These are phyloP conservation scores for Cystobasidium sp. DNA, from an alignment of 1,284 basidiomycete species.

Conservation along the genomic window DNA sequence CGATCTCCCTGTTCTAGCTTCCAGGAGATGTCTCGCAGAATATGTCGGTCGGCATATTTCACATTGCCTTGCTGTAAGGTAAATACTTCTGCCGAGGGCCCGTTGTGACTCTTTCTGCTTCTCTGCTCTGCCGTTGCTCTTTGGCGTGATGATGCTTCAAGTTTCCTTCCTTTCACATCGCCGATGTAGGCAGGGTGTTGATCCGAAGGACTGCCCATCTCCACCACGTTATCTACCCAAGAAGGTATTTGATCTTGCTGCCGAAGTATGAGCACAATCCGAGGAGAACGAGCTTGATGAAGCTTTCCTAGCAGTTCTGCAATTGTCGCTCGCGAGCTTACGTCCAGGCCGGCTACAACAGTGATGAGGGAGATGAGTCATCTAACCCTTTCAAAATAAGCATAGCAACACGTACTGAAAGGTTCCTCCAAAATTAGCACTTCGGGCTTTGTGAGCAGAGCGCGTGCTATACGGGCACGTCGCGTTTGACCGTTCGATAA, in stretches of 20 bases:
- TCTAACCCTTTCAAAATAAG: constrained; percentile 47
- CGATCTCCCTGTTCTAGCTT: constrained; percentile 74
- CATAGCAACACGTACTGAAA: constrained; percentile 63
- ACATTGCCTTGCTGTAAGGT: constrained; percentile 72
- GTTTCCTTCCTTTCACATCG: not conserved
- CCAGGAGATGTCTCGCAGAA: constrained; percentile 79
- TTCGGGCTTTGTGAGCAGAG: constrained; percentile 71
- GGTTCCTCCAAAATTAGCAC: constrained; percentile 84
- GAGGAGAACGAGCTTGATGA: constrained; percentile 60
- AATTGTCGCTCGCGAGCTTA: constrained; percentile 62
- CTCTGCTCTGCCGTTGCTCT: not conserved
- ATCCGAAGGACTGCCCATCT: not conserved
- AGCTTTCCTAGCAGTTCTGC: constrained; percentile 66
- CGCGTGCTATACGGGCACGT: constrained; percentile 79
- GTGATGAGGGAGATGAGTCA: constrained; percentile 52
- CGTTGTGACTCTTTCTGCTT: not conserved
- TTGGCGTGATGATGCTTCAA: not conserved
- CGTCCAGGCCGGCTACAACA: constrained; percentile 72
- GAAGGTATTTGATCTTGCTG: constrained; percentile 78
- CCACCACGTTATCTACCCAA: constrained; percentile 75
- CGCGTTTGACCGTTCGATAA: constrained; percentile 91
- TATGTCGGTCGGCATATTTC: constrained; percentile 67
- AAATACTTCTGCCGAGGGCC: constrained; percentile 61
- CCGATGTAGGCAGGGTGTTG: constrained; percentile 40
- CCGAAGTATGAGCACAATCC: constrained; percentile 78